Evolutionary conservation across 208 protist species (phyloP).

Genomic region (Acanthamoeba royreba): DNA sequence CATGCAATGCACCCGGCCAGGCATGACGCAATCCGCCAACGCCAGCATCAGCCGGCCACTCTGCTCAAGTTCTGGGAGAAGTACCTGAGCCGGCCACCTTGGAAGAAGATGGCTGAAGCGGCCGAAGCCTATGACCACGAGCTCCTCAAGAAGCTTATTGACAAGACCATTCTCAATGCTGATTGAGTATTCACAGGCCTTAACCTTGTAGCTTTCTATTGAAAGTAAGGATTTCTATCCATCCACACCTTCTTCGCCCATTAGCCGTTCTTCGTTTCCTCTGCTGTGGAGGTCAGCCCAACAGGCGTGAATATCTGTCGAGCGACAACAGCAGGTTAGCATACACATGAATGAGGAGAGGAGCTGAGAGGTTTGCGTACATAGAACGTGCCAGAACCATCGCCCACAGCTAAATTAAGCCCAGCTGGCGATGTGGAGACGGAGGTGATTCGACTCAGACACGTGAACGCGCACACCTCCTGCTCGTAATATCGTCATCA

Average conservation of each 20-base stretch:
- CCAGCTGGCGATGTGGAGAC: not conserved
- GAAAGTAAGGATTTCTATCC: too few species aligned
- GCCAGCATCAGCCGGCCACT: not conserved
- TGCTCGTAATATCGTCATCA: not conserved
- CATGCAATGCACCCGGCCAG: not conserved
- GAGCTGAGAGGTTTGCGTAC: not conserved
- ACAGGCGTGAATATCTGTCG: not conserved
- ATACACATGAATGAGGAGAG: too few species aligned
- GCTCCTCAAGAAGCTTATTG: not conserved
- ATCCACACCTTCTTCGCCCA: too few species aligned
- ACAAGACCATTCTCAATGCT: not conserved
- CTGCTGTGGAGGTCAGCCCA: not conserved
- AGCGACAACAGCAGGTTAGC: not conserved
- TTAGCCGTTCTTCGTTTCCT: too few species aligned
- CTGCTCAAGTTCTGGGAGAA: not conserved
- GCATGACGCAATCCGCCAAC: not conserved
- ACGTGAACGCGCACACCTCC: conserved; percentile 15
- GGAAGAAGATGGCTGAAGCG: not conserved
- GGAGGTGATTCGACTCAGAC: conserved; percentile 5
- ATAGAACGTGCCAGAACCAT: not conserved
- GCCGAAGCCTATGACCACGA: not conserved
- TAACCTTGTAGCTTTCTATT: too few species aligned
- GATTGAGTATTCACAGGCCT: too few species aligned
- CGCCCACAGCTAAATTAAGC: not conserved
- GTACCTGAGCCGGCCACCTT: not conserved